Evolutionary conservation across 139 green algal species (phyloP).

Genomic region (Prasinococcaceae sp.): DNA sequence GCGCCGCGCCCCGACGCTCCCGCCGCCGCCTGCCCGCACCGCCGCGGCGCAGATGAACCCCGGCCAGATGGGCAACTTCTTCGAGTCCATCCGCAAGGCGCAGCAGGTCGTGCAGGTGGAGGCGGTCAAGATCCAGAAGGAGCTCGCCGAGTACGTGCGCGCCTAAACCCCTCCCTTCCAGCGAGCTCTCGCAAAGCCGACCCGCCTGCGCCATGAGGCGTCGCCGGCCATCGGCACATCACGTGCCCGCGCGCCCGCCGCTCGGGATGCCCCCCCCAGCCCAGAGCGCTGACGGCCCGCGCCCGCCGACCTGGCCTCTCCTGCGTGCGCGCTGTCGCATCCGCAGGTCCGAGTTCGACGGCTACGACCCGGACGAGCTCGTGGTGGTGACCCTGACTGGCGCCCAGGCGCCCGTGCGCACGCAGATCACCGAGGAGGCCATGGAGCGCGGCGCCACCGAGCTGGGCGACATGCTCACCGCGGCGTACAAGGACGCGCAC

Average conservation of each 20-base stretch:
- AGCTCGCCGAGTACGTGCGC: constrained; percentile 53
- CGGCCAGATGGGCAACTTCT: constrained; percentile 47
- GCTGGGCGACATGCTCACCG: constrained; percentile 44
- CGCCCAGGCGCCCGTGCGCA: constrained; percentile 69
- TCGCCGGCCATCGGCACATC: not conserved
- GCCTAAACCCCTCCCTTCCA: not conserved
- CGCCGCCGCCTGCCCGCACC: not conserved
- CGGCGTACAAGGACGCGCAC: constrained; percentile 79
- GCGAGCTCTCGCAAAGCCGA: not conserved
- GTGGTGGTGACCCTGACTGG: constrained; percentile 67
- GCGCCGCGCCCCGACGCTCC: no score
- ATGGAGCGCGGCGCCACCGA: constrained; percentile 52
- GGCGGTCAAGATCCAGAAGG: constrained; percentile 68
- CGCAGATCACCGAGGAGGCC: constrained; percentile 76
- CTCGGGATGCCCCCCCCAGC: not conserved
- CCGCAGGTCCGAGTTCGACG: constrained; percentile 74
- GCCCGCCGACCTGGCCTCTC: not conserved
- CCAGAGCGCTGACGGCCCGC: not conserved
- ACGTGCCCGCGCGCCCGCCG: not conserved
- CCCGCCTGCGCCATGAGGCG: not conserved
- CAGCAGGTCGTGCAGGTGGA: constrained; percentile 82
- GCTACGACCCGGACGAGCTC: constrained; percentile 76
- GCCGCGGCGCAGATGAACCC: not conserved
- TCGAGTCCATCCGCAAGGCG: constrained; percentile 50
- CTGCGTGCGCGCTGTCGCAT: not conserved